These are phyloP conservation scores for Sordariomycetes sp. DNA, from an alignment of 2,329 filamentous ascomycete species.

Conservation along the genomic window DNA sequence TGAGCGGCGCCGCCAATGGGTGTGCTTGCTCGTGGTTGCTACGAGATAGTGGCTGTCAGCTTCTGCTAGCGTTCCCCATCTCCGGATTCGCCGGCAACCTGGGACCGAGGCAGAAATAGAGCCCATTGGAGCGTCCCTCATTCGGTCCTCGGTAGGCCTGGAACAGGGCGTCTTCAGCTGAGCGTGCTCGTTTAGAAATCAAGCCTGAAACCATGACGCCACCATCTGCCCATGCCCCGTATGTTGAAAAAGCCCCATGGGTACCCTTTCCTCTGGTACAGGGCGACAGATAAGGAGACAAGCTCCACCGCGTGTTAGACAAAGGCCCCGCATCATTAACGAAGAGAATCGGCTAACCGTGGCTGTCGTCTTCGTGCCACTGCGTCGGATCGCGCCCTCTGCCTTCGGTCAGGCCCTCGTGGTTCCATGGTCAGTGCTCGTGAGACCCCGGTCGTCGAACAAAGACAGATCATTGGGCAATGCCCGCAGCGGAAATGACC, in stretches of 20 bases:
- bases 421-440: not conserved
- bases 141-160: not conserved
- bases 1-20: not conserved
- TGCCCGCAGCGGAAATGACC: not conserved
- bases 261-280: too few relatives aligned
- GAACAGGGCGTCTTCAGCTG: not conserved
- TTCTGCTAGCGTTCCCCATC: not conserved
- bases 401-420: not conserved
- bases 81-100: not conserved
- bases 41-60: not conserved
- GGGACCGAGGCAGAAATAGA: not conserved
- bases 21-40: not conserved
- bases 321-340: too few relatives aligned
- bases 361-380: not conserved
- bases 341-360: too few relatives aligned
- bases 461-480: not conserved
- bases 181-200: not conserved
- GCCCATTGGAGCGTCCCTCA: not conserved
- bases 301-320: too few relatives aligned
- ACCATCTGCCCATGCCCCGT: not conserved
- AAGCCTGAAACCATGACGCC: not conserved
- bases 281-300: too few relatives aligned
- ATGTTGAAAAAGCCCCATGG: too few relatives aligned
- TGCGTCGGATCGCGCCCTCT: not conserved
- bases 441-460: not conserved